phyloP scores from a whole-genome alignment of 2,329 filamentous ascomycete species.

The Fusarium nelsonii region DNA sequence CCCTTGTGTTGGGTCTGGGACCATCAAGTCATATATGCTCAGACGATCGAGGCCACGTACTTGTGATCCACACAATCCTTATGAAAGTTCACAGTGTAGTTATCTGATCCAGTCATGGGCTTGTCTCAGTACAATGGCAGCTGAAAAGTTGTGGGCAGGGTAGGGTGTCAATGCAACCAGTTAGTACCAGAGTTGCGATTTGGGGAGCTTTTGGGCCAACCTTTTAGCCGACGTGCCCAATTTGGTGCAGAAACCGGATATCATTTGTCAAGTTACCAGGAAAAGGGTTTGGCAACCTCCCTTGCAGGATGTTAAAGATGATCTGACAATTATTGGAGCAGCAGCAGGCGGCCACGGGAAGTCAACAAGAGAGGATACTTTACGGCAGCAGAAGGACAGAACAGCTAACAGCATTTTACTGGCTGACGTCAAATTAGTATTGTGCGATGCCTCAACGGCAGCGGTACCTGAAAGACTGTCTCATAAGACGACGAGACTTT shows the following conservation, averaged over 20 bases:
- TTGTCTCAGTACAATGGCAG: background rate
- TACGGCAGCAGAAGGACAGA: background rate
- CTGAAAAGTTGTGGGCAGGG: conserved; percentile 17
- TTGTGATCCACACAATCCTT: conserved; percentile 8
- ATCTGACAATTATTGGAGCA: background rate
- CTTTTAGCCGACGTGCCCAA: conserved; percentile 12
- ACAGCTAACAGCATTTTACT: background rate
- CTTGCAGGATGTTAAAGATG: conserved; percentile 19
- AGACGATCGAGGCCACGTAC: background rate
- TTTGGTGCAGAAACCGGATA: conserved; percentile 16
- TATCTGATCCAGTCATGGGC: background rate
- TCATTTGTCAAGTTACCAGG: conserved; percentile 26
- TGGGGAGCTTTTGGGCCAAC: conserved; percentile 1
- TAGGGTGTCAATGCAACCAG: conserved; percentile 9
- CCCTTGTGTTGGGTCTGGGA: background rate
- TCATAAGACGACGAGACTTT: background rate
- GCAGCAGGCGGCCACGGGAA: background rate
- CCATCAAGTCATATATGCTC: conserved; percentile 1
- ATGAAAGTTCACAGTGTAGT: background rate
- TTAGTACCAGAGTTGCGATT: conserved; percentile 2
- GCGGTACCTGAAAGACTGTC: background rate
- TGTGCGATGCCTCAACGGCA: background rate
- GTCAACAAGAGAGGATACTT: background rate
- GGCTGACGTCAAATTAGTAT: background rate
- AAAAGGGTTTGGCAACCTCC: conserved; percentile 34